Evolutionary conservation across 768 basidiomycete genomes (phyloP), one percentile per base, ranked within the genome.

Genomic region (Chalciporus chontae): DNA sequence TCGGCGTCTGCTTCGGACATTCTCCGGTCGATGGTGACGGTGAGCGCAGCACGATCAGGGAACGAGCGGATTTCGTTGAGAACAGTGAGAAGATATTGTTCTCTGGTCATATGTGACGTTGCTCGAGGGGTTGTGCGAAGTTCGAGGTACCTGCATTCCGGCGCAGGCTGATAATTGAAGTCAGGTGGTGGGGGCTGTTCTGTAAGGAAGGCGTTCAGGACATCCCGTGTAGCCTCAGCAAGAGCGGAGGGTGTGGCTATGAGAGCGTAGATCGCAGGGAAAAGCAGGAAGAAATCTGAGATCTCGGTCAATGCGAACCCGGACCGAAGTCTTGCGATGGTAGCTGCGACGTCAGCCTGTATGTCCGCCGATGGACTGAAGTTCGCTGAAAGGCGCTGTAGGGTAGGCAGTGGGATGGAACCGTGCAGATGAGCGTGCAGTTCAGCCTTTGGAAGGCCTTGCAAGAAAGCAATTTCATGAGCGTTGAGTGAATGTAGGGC

Each of bases 381-480:
- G 29, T 80, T 73, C 8, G 57, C 55, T 0, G 84, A 86, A 13
- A 93, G 79, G 8, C 80, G 74, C 53, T 81, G 79, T 0, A 92
- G 75, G 23, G 80, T 67, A 0, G 68, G 45, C 21, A 90, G 68
- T 1, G 90, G 90, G 29, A 93, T 91, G 9, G 82, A 92, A 0
- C 90, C 90, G 56, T 91, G 91, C 4, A 91, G 77, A 60, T 92
- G 90, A 0, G 90, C 90, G 53, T 92, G 90, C 0, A 93, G 76
- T 61, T 94, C 90, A 1, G 90, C 88, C 66, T 93, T 93, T 9
- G 85, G 85, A 0, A 91, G 73, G 1, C 53, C 49, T 42, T 78
- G 71, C 38, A 93, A 70, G 65, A 91, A 92, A 5, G 63, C 31
- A 19, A 83, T 43, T 55, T 90, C 82, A 6, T 67, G 53, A 0